A percentile compares a stretch with the other conserved stretches of the same genome.
Conservation (phyloP, 1,284 basidiomycete genomes). For the Ganoderma sp. region DNA sequence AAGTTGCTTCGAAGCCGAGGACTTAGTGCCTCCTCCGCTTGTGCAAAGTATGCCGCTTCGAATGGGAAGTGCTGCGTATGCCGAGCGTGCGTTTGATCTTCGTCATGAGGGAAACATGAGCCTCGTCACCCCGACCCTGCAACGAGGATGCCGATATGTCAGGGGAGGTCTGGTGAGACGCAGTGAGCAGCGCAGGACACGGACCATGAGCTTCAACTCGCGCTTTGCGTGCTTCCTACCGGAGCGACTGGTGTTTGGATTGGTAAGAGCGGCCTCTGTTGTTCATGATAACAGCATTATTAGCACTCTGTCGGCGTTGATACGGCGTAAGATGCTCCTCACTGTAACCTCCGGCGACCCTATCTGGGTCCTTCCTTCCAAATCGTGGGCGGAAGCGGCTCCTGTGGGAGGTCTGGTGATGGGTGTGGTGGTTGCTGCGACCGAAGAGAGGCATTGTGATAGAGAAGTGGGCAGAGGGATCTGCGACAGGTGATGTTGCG, state of each 20-base stretch:
- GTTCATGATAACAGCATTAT: neutral
- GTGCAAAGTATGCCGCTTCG: conserved; percentile 5
- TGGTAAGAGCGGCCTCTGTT: conserved; percentile 54
- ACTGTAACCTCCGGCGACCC: conserved; percentile 57
- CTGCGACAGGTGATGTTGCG: neutral
- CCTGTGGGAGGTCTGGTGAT: conserved; percentile 5
- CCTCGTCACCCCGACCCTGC: conserved; percentile 47
- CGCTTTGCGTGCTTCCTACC: conserved; percentile 54
- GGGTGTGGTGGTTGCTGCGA: conserved; percentile 6
- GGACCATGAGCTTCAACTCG: conserved; percentile 52
- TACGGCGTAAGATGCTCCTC: conserved; percentile 25
- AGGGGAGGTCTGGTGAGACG: neutral
- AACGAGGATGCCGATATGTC: conserved; percentile 10
- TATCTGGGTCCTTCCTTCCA: conserved; percentile 49
- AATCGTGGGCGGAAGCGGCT: conserved; percentile 40
- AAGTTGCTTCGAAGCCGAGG: neutral
- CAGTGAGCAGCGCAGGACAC: neutral
- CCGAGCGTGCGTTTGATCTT: conserved; percentile 57
- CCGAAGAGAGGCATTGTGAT: conserved; percentile 32
- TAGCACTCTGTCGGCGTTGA: neutral
- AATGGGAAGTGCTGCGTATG: conserved; percentile 47
- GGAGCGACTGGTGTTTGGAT: conserved; percentile 53
- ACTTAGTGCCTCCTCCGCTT: conserved; percentile 7
- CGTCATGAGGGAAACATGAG: conserved; percentile 57
- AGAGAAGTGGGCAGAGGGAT: conserved; percentile 8